phyloP scores from a whole-genome alignment of 768 basidiomycete genomes.

The Boletus barrowsii region DNA sequence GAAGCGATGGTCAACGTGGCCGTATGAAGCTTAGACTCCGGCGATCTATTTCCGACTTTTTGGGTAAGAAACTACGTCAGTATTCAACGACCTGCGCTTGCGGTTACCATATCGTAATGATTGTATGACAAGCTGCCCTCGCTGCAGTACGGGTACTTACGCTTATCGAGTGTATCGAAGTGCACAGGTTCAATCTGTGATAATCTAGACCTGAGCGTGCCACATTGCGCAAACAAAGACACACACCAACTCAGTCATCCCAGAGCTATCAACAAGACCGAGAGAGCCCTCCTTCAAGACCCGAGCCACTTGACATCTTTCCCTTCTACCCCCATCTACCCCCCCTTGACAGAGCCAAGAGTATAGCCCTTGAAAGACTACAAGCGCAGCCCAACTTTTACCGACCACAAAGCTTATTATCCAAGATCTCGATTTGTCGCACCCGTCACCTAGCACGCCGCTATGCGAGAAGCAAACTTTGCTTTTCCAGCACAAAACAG shows the following conservation, averaged over 20 bases:
- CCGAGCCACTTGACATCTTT: constrained; percentile 16
- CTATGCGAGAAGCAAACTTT: constrained; percentile 94
- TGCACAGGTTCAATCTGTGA: background rate
- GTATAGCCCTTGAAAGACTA: background rate
- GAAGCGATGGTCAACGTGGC: too few species aligned
- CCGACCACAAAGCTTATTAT: constrained; percentile 1
- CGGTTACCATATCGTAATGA: background rate
- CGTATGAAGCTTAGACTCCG: too few species aligned
- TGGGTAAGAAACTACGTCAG: too few species aligned
- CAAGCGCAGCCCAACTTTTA: background rate
- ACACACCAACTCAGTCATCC: constrained; percentile 32
- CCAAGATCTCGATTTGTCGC: constrained; percentile 19
- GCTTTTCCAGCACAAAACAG: constrained; percentile 92
- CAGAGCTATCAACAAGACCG: constrained; percentile 25
- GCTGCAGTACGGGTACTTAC: too few species aligned
- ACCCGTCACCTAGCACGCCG: constrained; percentile 19
- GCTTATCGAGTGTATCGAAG: background rate
- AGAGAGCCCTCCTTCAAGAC: constrained; percentile 12
- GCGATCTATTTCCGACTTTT: too few species aligned
- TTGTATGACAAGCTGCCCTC: background rate
- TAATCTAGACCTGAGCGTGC: constrained; percentile 12
- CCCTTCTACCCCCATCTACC: constrained; percentile 5
- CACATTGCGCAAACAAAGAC: constrained; percentile 30
- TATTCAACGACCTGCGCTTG: background rate
- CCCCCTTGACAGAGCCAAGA: background rate